Evolutionary conservation across 768 basidiomycete genomes (phyloP), one percentile per base, ranked within the genome.

Genomic region (Baorangia bicolor): DNA sequence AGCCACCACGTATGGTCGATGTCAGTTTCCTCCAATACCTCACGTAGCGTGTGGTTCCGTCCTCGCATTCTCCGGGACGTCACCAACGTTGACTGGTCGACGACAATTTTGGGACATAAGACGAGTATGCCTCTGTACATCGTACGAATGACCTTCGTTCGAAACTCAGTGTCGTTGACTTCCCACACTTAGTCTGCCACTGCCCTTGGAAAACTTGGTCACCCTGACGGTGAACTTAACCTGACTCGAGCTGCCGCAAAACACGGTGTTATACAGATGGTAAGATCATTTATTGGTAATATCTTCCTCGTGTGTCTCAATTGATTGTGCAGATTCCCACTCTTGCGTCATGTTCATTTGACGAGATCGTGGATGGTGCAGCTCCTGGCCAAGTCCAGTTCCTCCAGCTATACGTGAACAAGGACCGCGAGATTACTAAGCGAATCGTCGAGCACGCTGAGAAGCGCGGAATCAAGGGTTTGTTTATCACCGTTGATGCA

Each of bases 401-500:
- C 71, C 71, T 97, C 48, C 96, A 98, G 70, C 74, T 98, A 78
- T 92, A 68, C 62, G 96, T 98, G 52, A 98, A 98, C 76, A 87
- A 87, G 62, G 92, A 98, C 68, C 82, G 93, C 14, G 80, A 79
- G 30, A 84, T 93, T 56, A 97, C 95, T 6, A 86, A 88, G 71
- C 83, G 86, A 55, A 84, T 94, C 49, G 91, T 98, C 0, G 84
- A 90, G 63, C 92, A 96, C 60, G 97, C 97, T 1, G 94, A 95
- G 72, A 76, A 80, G 59, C 84, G 94, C 27, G 96, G 96, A 2
- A 83, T 99, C 67, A 95, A 94, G 70, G 96, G 81, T 4, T 76
- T 98, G 13, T 98, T 98, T 73, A 97, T 98, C 69, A 98, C 96
- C 0, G 96, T 98, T 27, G 96, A 98, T 74, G 96, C 96, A 0